phyloP scores from a whole-genome alignment of 306 rosid genomes.

The Lathyrus aphaca region DNA sequence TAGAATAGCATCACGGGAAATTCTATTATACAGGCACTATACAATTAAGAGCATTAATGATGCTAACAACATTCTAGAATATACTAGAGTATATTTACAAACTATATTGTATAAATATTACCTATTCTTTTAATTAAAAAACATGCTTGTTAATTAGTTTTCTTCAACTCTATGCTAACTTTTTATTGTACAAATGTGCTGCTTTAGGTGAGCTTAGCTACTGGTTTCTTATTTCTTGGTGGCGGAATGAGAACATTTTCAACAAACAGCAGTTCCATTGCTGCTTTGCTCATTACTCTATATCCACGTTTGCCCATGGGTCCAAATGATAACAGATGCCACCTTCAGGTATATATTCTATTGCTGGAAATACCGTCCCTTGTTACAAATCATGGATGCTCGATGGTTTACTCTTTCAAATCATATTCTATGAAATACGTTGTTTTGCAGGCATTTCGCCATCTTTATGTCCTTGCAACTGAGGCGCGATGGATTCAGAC shows the following conservation, averaged over 20 bases:
- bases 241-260: constrained; percentile 97
- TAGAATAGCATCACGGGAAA: too few relatives aligned
- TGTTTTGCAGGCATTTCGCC: constrained; percentile 84
- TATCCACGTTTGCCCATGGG: constrained; percentile 97
- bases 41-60: too few relatives aligned
- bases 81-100: too few relatives aligned
- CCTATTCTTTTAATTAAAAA: background rate
- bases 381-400: background rate
- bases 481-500: constrained; percentile 99
- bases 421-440: constrained; percentile 42
- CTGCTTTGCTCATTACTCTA: constrained; percentile 91
- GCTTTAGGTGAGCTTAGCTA: constrained; percentile 86
- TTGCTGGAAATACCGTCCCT: constrained; percentile 23
- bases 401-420: constrained; percentile 8
- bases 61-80: too few relatives aligned
- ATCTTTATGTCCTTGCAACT: constrained; percentile 88
- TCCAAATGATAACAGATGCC: constrained; percentile 94
- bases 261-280: constrained; percentile 79
- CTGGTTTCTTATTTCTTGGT: constrained; percentile 96
- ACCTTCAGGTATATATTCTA: constrained; percentile 84
- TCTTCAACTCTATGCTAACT: constrained; percentile 31
- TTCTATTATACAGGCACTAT: too few relatives aligned
- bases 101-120: background rate
- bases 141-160: constrained; percentile 12
- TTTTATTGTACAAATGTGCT: constrained; percentile 32